Evolutionary conservation across 352 stramenopile species (phyloP).

Genomic region (Phytophthora ramorum): DNA sequence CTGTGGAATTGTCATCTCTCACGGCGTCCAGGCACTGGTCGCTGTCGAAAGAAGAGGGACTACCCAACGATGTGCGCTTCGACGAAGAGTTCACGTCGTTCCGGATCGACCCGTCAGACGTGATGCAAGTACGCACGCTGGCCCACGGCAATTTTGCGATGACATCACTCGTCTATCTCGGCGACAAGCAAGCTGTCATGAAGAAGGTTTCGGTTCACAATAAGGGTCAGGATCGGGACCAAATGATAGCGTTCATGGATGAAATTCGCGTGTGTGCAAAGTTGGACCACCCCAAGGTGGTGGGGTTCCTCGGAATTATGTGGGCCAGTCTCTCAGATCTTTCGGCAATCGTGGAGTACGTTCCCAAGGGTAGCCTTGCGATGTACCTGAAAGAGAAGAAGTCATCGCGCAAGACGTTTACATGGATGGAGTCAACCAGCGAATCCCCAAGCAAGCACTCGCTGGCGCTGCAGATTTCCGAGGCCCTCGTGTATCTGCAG

Average conservation of each 20-base stretch:
- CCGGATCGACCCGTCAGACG: conserved; percentile 44
- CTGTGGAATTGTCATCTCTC: conserved; percentile 23
- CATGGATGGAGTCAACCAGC: conserved; percentile 40
- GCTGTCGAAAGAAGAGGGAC: conserved; percentile 26
- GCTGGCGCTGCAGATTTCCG: conserved; percentile 63
- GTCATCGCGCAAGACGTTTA: conserved; percentile 38
- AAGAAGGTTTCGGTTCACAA: conserved; percentile 41
- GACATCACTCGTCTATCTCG: conserved; percentile 41
- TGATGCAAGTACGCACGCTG: conserved; percentile 48
- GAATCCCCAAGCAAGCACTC: conserved; percentile 48
- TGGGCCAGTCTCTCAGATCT: conserved; percentile 64
- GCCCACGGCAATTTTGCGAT: conserved; percentile 46
- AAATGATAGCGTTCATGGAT: conserved; percentile 61
- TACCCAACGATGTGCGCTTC: conserved; percentile 43
- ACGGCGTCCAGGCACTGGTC: conserved; percentile 39
- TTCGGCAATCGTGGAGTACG: conserved; percentile 67
- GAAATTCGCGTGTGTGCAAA: conserved; percentile 71
- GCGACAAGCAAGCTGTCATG: conserved; percentile 48
- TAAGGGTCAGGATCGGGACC: conserved; percentile 30
- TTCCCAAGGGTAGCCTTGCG: conserved; percentile 44
- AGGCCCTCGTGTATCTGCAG: conserved; percentile 71
- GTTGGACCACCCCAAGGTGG: conserved; percentile 63
- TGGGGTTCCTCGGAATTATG: conserved; percentile 64
- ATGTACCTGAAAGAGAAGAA: conserved; percentile 47
- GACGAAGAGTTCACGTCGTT: conserved; percentile 38